Evolutionary conservation across 768 basidiomycete genomes (phyloP).

Genomic region (Naganishia vaughanmartiniae): DNA sequence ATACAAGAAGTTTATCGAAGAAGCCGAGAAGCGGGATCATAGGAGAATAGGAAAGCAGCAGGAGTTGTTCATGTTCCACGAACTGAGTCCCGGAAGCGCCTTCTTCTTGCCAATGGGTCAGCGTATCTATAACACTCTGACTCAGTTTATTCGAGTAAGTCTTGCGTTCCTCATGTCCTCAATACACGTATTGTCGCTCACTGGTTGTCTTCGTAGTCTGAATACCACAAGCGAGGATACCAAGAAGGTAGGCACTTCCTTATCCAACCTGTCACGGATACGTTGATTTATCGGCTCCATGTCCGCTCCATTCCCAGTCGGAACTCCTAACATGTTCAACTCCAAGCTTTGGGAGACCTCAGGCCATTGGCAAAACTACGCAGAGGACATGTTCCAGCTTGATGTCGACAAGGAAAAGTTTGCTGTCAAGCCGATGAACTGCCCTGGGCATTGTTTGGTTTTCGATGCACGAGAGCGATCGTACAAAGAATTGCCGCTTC

Average conservation of each 20-base stretch:
- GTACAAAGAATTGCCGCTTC: constrained; percentile 91
- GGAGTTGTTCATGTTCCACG: constrained; percentile 98
- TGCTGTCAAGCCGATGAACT: constrained; percentile 98
- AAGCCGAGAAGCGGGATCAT: constrained; percentile 98
- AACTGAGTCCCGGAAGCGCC: constrained; percentile 86
- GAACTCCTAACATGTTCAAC: constrained; percentile 97
- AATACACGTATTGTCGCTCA: neutral
- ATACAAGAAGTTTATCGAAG: constrained; percentile 91
- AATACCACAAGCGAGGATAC: constrained; percentile 94
- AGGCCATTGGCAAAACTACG: constrained; percentile 97
- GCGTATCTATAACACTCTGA: constrained; percentile 87
- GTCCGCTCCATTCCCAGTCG: constrained; percentile 61
- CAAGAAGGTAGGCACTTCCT: constrained; percentile 62
- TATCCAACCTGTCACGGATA: neutral
- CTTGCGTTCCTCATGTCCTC: neutral
- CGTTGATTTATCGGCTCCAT: constrained; percentile 15
- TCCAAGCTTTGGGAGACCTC: constrained; percentile 96
- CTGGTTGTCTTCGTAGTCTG: constrained; percentile 57
- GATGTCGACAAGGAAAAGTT: constrained; percentile 94
- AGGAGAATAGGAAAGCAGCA: constrained; percentile 96
- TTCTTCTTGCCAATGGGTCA: constrained; percentile 98
- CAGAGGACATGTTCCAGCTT: constrained; percentile 94
- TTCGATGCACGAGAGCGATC: constrained; percentile 91
- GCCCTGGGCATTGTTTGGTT: constrained; percentile 89
- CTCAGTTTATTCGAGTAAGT: constrained; percentile 84